phyloP scores from a whole-genome alignment of 495 filamentous ascomycete genomes.

The Penicillium diatomitis region DNA sequence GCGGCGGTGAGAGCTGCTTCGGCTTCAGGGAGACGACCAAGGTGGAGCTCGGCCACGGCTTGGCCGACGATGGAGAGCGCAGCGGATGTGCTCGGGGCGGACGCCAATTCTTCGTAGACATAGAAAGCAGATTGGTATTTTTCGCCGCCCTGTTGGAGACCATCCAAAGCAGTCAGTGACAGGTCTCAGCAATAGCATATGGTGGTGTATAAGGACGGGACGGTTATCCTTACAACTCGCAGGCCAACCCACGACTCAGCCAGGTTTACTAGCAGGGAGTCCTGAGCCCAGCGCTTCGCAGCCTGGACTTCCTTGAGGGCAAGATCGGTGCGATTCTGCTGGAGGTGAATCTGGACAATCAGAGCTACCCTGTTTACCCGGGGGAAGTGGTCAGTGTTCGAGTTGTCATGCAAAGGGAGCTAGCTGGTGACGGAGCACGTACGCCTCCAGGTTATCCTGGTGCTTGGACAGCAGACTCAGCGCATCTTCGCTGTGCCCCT shows the following conservation, averaged over 20 bases:
- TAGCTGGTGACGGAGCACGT: constrained; percentile 21
- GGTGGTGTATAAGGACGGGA: no score
- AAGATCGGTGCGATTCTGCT: constrained; percentile 82
- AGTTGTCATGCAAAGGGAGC: constrained; percentile 1
- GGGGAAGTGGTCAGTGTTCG: constrained; percentile 1
- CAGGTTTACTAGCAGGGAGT: constrained; percentile 85
- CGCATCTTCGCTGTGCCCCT: constrained; percentile 75
- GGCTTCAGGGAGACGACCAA: constrained; percentile 82
- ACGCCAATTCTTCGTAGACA: constrained; percentile 94
- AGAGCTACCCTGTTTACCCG: constrained; percentile 49
- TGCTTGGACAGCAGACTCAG: constrained; percentile 69
- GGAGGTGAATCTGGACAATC: constrained; percentile 82
- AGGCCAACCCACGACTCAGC: constrained; percentile 93
- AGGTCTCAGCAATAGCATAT: background rate
- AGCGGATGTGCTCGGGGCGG: constrained; percentile 61
- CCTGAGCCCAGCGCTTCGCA: constrained; percentile 93
- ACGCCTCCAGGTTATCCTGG: constrained; percentile 77
- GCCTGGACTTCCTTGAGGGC: constrained; percentile 80
- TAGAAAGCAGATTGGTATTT: constrained; percentile 97
- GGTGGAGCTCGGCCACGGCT: constrained; percentile 84
- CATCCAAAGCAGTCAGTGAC: background rate
- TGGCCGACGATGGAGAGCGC: constrained; percentile 65
- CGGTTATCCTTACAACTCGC: constrained; percentile 55
- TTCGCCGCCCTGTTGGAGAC: constrained; percentile 64
- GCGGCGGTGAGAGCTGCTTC: constrained; percentile 78